phyloP scores from a whole-genome alignment of 768 basidiomycete species.

The Leucogyrophana mollusca region DNA sequence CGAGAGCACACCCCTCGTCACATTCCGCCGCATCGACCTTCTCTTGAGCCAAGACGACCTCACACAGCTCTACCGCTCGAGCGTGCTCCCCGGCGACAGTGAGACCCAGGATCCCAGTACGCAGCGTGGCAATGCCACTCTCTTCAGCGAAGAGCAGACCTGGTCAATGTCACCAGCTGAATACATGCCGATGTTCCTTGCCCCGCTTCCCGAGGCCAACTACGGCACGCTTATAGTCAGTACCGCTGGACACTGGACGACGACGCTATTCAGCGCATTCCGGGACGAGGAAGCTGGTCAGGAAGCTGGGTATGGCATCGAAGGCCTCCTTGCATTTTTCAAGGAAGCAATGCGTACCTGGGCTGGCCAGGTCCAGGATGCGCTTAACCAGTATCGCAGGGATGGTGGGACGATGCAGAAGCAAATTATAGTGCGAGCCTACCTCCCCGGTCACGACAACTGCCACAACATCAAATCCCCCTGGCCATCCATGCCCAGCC shows the following conservation, averaged over 20 bases:
- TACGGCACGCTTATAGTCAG: constrained; percentile 63
- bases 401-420: constrained; percentile 26
- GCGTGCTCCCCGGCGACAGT: constrained; percentile 16
- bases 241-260: constrained; percentile 73
- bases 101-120: constrained; percentile 11
- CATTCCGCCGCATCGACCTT: constrained; percentile 65
- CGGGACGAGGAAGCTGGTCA: constrained; percentile 28
- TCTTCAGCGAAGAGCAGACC: constrained; percentile 55
- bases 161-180: constrained; percentile 55
- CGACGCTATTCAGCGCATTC: constrained; percentile 47
- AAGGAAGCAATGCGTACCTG: constrained; percentile 53
- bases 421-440: constrained; percentile 58
- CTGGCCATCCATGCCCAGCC: constrained; percentile 43
- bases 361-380: constrained; percentile 50
- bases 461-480: constrained; percentile 51
- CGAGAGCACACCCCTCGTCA: constrained; percentile 56
- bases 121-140: constrained; percentile 28
- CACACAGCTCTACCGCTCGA: constrained; percentile 37
- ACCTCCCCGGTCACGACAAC: constrained; percentile 64
- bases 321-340: constrained; percentile 57
- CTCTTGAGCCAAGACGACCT: constrained; percentile 51
- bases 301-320: constrained; percentile 46
- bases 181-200: constrained; percentile 51
- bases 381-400: constrained; percentile 34
- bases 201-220: constrained; percentile 43